phyloP scores from a whole-genome alignment of 306 rosid species.

The Delonix regia region DNA sequence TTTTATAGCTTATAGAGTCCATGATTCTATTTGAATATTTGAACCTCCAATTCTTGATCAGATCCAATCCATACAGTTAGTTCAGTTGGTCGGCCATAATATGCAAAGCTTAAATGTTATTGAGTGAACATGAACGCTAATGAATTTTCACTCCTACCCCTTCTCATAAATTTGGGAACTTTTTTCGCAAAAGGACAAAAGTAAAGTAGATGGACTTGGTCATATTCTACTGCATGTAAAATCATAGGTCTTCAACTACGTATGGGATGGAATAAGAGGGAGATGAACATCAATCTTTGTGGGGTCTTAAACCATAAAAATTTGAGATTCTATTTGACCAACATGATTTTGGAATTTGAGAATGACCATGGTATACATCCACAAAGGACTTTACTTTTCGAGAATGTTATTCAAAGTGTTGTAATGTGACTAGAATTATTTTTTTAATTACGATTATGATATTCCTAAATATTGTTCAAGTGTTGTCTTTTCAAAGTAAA shows the following conservation, averaged over 20 bases:
- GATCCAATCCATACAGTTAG: slow-evolving; percentile 53
- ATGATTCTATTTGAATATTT: slow-evolving; percentile 52
- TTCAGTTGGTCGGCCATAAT: slow-evolving; percentile 65
- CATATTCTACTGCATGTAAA: background rate
- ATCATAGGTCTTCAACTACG: background rate
- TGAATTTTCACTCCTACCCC: background rate
- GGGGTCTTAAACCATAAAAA: background rate
- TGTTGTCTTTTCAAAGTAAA: no score
- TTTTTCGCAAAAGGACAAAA: background rate
- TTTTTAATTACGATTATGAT: no score
- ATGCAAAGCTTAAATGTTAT: background rate
- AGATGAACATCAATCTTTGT: background rate
- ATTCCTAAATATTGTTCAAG: no score
- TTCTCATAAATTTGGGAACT: background rate
- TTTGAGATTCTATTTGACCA: slow-evolving; percentile 36
- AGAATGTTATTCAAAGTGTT: background rate
- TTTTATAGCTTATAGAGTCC: slow-evolving; percentile 33
- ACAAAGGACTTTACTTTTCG: background rate
- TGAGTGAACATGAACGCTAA: background rate
- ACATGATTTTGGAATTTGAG: background rate
- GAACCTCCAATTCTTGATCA: slow-evolving; percentile 46
- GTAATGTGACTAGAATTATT: no score
- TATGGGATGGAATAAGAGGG: slow-evolving; percentile 1
- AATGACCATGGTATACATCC: background rate
- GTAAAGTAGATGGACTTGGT: background rate